Evolutionary conservation across 768 basidiomycete genomes (phyloP).

Genomic region (Tulasnella sp.): DNA sequence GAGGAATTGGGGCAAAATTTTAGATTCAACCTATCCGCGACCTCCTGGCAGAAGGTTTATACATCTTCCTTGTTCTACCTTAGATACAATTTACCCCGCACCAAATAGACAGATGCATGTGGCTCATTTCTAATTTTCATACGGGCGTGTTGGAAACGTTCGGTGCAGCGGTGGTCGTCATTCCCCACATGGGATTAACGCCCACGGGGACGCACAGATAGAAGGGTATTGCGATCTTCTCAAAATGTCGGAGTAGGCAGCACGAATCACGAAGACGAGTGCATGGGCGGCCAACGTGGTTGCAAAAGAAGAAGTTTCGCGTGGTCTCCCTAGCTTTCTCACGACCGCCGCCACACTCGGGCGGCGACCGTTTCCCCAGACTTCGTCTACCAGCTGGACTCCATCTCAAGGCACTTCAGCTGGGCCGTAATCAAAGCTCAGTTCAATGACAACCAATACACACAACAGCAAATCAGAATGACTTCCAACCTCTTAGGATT

Average conservation of each 20-base stretch:
- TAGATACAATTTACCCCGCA: background rate
- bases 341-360: background rate
- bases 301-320: background rate
- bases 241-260: background rate
- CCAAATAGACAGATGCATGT: background rate
- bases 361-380: no score
- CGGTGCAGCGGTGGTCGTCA: background rate
- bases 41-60: background rate
- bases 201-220: background rate
- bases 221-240: background rate
- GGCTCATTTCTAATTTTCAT: background rate
- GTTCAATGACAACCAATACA: no score
- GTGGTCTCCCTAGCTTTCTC: background rate
- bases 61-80: background rate
- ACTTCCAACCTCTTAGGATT: no score
- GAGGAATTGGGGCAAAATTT: background rate
- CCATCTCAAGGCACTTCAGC: no score
- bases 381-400: no score
- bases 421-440: no score
- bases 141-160: background rate
- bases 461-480: no score
- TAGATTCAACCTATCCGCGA: background rate
- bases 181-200: background rate
- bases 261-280: background rate
- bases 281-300: background rate